Conservation (phyloP, 1,284 basidiomycete genomes). For the Sporisorium sorghi region DNA sequence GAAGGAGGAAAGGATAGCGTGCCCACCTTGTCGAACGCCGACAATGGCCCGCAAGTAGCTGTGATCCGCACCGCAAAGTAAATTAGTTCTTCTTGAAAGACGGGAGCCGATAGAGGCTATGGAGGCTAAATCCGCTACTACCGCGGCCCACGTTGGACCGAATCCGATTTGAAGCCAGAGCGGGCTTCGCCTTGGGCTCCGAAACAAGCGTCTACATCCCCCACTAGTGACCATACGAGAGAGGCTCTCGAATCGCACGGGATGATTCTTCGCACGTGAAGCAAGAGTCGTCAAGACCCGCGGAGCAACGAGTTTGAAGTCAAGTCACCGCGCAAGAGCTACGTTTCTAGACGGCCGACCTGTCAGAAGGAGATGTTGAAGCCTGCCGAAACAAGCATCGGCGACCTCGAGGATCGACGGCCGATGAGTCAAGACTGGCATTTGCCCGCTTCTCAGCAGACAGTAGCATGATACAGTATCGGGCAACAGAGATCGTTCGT, state of each 20-base stretch:
- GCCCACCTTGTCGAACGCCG: background rate
- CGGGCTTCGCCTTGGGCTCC: too few species aligned
- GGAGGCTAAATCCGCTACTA: background rate
- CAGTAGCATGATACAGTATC: too few species aligned
- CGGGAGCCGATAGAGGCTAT: background rate
- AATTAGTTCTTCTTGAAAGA: background rate
- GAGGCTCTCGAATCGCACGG: too few species aligned
- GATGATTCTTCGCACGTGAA: too few species aligned
- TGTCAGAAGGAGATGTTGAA: background rate
- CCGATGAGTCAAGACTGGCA: background rate
- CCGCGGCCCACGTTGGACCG: background rate
- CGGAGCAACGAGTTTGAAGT: too few species aligned
- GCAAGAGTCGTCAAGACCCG: background rate
- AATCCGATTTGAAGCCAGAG: too few species aligned
- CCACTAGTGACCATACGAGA: too few species aligned
- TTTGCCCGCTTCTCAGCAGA: too few species aligned
- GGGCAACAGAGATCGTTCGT: background rate
- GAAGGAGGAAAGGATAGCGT: background rate
- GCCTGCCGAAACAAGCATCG: background rate
- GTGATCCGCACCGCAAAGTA: background rate
- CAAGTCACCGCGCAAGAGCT: background rate
- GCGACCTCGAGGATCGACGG: conserved; percentile 8
- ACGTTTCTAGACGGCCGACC: background rate
- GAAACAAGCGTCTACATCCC: too few species aligned
- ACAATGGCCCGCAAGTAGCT: background rate